Evolutionary conservation across 805 yeast genomes (phyloP), one percentile per base, ranked within the genome.

Genomic region (Sugiyamaella floridensis): DNA sequence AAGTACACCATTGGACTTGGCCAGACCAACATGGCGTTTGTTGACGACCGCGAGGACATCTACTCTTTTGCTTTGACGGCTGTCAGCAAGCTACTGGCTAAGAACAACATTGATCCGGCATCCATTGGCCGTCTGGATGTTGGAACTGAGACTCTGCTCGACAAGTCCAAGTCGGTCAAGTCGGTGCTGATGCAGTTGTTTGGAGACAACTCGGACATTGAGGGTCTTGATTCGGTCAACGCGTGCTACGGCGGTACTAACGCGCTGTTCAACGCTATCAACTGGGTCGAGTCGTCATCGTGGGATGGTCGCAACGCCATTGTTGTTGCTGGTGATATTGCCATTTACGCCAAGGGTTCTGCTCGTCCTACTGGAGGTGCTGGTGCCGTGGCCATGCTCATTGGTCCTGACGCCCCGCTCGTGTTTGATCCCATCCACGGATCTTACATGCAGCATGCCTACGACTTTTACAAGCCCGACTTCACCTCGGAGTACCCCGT

Each of bases 321-420:
- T 64, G 99, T 92, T 52, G 96, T 92, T 19, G 83, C 93, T 68
- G 98, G 97, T 72, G 99, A 93, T 73, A 93, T 93, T 71, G 99
- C 99, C 67, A 84, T 93, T 62, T 93, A 93, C 73, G 89, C 90
- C 64, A 81, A 90, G 75, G 99, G 99, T 69, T 85, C 95, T 40
- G 99, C 99, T 53, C 85, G 99, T 79, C 99, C 99, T 67, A 93
- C 99, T 50, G 99, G 99, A 71, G 99, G 99, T 76, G 97, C 95
- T 51, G 99, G 99, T 69, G 79, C 95, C 47, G 95, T 92, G 55
- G 99, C 99, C 44, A 64, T 93, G 67, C 81, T 86, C 69, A 87
- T 93, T 64, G 99, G 99, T 49, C 96, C 98, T 50, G 96, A 93
- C 68, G 97, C 99, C 42, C 99, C 99, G 60, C 79, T 93, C 61